Evolutionary conservation across 176 grass and related monocot genomes (phyloP), one percentile per base, ranked within the genome.

Genomic region (Oryza meridionalis): DNA sequence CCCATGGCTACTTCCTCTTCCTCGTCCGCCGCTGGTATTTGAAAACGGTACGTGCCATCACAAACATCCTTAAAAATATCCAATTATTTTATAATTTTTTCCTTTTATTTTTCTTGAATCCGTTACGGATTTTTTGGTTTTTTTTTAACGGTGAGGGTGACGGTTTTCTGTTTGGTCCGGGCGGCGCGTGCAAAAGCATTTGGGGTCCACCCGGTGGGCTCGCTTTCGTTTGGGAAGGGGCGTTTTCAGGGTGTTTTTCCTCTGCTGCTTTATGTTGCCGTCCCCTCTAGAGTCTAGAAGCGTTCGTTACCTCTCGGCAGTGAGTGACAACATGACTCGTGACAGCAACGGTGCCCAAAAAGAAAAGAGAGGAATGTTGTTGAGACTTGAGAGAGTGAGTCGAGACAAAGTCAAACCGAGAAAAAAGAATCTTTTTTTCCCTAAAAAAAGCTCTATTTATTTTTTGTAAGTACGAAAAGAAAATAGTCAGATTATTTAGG

Each of bases 1-100:
- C 77, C 13, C 96, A 99, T 77, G 91, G 96, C 17, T 92, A 92
- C 86, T 99, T 88, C 93, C 85, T 99, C 85, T 99, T 92, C 84
- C 89, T 99, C 65, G 93, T 96, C 27, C 86, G 40, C 7, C 59
- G 73, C 0, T 99, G 96, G 96, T 99, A 99, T 84, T 87, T 89
- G 33, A 89, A 87, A 81, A 99, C 96, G 93, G 96, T 99, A 94
- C 25, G 94, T 62, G 1, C 7, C n/a, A 71, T 9, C 8, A 58
- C 19, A 21, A 55, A 55, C 7, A 43, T 43, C 42, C 2, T 43
- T 43, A 55, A 55, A 7, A 55, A 7, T 5, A 55, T 7, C 13
- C 46, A 5, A 35, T 35, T 35, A 35, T 35, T 35, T 35, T 5
- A 35, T 0, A 15, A 3, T 9, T 49, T 49, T 14, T 49, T 4